Percentiles rank a stretch among this genome's conserved stretches.
Evolutionary conservation across 495 filamentous ascomycete genomes (phyloP).

Genomic region (Penicillium mononematosum): DNA sequence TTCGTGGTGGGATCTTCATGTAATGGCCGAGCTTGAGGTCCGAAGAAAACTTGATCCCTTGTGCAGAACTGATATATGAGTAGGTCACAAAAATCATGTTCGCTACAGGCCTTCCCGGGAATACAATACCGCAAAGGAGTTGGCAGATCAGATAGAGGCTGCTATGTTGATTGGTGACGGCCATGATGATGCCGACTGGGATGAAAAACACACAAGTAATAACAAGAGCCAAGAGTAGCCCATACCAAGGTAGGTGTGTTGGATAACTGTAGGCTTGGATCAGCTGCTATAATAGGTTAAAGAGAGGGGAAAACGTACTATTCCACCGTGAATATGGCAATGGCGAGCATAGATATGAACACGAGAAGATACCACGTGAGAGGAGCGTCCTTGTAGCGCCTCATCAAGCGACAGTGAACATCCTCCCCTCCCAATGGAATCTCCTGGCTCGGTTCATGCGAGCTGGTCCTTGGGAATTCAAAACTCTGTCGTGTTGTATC

Average conservation of each 20-base stretch:
- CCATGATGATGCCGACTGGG: slow-evolving; percentile 84
- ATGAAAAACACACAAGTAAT: slow-evolving; percentile 71
- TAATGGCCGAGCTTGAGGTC: slow-evolving; percentile 77
- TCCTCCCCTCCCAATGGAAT: slow-evolving; percentile 44
- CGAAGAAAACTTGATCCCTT: slow-evolving; percentile 50
- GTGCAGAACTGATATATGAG: slow-evolving; percentile 56
- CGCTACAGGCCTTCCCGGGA: slow-evolving; percentile 79
- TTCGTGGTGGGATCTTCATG: slow-evolving; percentile 85
- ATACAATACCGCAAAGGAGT: slow-evolving; percentile 71
- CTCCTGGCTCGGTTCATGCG: slow-evolving; percentile 22
- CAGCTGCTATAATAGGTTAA: slow-evolving; percentile 3
- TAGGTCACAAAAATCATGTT: slow-evolving; percentile 92
- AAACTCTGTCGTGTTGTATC: slow-evolving; percentile 11
- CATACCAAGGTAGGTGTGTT: slow-evolving; percentile 79
- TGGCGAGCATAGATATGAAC: slow-evolving; percentile 28
- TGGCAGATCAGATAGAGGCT: slow-evolving; percentile 77
- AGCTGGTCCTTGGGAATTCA: slow-evolving; percentile 15
- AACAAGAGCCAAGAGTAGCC: slow-evolving; percentile 68
- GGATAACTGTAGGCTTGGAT: slow-evolving; percentile 39
- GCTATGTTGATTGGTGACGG: slow-evolving; percentile 80
- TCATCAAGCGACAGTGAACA: slow-evolving; percentile 60
- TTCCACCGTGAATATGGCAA: slow-evolving; percentile 31
- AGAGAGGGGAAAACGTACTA: slow-evolving; percentile 43
- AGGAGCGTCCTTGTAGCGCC: slow-evolving; percentile 61
- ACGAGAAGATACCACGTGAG: slow-evolving; percentile 68